phyloP scores from a whole-genome alignment of 768 basidiomycete genomes.

The Kwoniella pini region DNA sequence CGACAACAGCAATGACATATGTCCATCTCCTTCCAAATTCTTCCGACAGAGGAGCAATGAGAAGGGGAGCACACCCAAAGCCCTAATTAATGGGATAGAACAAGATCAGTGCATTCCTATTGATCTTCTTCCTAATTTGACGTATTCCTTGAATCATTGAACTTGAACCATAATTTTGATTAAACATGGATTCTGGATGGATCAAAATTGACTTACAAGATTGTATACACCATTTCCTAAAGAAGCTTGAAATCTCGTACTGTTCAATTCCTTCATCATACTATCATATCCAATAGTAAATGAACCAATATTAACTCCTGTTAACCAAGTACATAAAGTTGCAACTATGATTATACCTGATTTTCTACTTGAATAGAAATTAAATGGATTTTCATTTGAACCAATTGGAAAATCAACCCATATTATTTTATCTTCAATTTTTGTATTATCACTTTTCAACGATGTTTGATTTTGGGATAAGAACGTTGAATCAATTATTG shows the following conservation, averaged over 20 bases:
- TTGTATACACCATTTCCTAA: slow-evolving; percentile 43
- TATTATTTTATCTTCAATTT: not conserved
- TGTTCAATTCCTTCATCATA: slow-evolving; percentile 41
- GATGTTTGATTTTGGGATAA: not conserved
- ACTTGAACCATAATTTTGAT: too few relatives aligned
- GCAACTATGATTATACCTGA: slow-evolving; percentile 39
- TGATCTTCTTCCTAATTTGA: too few relatives aligned
- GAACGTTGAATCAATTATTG: not conserved
- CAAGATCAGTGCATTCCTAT: too few relatives aligned
- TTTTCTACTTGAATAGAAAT: slow-evolving; percentile 31
- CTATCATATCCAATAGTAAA: slow-evolving; percentile 38
- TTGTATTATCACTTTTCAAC: not conserved
- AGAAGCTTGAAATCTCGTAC: slow-evolving; percentile 21
- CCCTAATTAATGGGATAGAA: slow-evolving; percentile 23
- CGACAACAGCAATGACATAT: slow-evolving; percentile 29
- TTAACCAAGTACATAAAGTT: slow-evolving; percentile 34
- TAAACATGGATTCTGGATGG: not conserved
- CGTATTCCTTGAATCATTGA: too few relatives aligned
- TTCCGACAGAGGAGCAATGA: slow-evolving; percentile 46
- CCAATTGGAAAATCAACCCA: slow-evolving; percentile 46
- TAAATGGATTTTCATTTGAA: slow-evolving; percentile 39
- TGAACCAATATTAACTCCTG: slow-evolving; percentile 23
- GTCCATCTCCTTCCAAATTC: slow-evolving; percentile 45
- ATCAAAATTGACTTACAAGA: slow-evolving; percentile 7
- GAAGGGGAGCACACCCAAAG: slow-evolving; percentile 47